A percentile compares a stretch with the other conserved stretches of the same genome.
These are phyloP conservation scores for Diaporthe sp. DNA, from an alignment of 2,329 filamentous ascomycete species.

Conservation along the genomic window DNA sequence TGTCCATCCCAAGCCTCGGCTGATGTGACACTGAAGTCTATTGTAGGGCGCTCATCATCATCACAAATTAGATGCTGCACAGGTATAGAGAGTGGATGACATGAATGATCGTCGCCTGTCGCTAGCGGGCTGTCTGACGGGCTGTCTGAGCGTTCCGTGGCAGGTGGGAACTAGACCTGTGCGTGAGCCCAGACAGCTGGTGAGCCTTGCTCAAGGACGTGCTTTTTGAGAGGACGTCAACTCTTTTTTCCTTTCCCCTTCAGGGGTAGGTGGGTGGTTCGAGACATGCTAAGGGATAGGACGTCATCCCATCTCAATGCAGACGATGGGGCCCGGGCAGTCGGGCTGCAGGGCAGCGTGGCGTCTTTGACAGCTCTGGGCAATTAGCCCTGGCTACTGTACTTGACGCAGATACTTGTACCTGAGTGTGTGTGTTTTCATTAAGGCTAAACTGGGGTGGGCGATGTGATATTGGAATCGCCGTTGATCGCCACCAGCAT, in stretches of 20 bases:
- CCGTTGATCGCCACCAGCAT: slow-evolving; percentile 23
- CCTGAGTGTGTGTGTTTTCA: too few species aligned
- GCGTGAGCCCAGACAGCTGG: not conserved
- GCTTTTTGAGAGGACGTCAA: not conserved
- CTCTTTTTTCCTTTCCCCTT: not conserved
- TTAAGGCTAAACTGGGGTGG: not conserved
- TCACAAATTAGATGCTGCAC: too few species aligned
- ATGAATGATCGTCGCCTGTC: not conserved
- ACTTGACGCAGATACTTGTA: too few species aligned
- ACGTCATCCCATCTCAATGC: slow-evolving; percentile 25
- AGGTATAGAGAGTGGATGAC: not conserved
- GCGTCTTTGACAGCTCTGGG: slow-evolving; percentile 23
- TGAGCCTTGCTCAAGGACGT: not conserved
- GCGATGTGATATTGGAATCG: slow-evolving; percentile 3
- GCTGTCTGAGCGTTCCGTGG: slow-evolving; percentile 1
- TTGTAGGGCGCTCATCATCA: not conserved
- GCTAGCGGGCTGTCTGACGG: not conserved
- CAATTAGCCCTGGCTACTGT: not conserved
- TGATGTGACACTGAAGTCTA: not conserved
- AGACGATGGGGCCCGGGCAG: not conserved
- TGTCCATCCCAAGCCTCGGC: not conserved
- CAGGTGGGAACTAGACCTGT: not conserved
- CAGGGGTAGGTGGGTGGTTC: not conserved
- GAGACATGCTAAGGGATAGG: slow-evolving; percentile 23
- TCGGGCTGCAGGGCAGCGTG: slow-evolving; percentile 20